Percentiles rank a stretch among this genome's conserved stretches.
phyloP scores from a whole-genome alignment of 345 rosid species.

The Psidium guajava region DNA sequence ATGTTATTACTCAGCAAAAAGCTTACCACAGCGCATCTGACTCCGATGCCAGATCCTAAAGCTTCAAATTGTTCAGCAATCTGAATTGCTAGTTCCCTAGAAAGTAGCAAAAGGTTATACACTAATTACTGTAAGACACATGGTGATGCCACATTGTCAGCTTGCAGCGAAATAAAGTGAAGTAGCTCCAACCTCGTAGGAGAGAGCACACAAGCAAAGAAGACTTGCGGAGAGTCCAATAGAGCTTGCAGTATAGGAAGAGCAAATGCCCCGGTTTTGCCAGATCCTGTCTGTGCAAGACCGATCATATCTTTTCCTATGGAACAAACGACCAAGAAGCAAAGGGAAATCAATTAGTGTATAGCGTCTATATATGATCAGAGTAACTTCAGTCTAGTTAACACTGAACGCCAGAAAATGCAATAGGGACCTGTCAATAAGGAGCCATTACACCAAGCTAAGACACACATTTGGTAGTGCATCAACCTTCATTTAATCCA shows the following conservation, averaged over 20 bases:
- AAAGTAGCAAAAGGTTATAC: not conserved
- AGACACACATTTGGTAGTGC: not conserved
- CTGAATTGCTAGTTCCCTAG: constrained; percentile 90
- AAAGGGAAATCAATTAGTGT: not conserved
- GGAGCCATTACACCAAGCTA: not conserved
- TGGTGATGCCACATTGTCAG: not conserved
- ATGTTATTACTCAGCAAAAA: not conserved
- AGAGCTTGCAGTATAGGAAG: constrained; percentile 82
- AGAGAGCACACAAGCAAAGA: constrained; percentile 85
- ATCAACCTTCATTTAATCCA: not conserved
- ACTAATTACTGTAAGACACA: not conserved
- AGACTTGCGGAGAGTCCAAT: constrained; percentile 56
- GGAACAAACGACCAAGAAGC: not conserved
- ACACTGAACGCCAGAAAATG: not conserved
- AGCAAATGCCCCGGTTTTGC: constrained; percentile 95
- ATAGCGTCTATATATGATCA: not conserved
- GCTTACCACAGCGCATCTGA: constrained; percentile 84
- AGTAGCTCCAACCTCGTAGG: constrained; percentile 57
- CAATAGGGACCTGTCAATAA: not conserved
- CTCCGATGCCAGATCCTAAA: constrained; percentile 67
- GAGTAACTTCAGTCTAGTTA: not conserved
- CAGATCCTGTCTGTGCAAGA: constrained; percentile 91
- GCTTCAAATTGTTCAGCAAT: constrained; percentile 96
- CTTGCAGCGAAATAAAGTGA: not conserved
- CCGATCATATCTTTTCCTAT: constrained; percentile 88